These are phyloP conservation scores for Debaryomyces maramus DNA, from an alignment of 805 yeast genomes.

Conservation along the genomic window DNA sequence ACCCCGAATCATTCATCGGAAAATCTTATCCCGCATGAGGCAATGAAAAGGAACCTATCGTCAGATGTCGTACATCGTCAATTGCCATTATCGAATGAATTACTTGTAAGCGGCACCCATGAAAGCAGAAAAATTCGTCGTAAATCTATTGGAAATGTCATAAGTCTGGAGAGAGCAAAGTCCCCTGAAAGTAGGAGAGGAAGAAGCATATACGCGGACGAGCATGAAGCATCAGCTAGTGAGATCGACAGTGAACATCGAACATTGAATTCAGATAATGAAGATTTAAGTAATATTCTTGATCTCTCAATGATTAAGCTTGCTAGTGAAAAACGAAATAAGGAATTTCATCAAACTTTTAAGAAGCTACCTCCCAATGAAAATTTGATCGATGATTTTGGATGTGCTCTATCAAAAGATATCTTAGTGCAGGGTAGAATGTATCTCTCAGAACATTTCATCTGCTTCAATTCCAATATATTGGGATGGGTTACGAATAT, in stretches of 20 bases:
- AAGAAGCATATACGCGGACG: slow-evolving; percentile 6
- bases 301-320: slow-evolving; percentile 20
- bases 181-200: slow-evolving; percentile 2
- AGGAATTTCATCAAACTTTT: slow-evolving; percentile 61
- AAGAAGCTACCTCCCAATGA: slow-evolving; percentile 52
- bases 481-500: slow-evolving; percentile 66
- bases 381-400: slow-evolving; percentile 56
- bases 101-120: slow-evolving; percentile 14
- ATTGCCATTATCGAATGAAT: slow-evolving; percentile 15
- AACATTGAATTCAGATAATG: slow-evolving; percentile 6
- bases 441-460: slow-evolving; percentile 53
- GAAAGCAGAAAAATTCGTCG: slow-evolving; percentile 23
- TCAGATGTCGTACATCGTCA: slow-evolving; percentile 19
- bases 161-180: slow-evolving; percentile 10
- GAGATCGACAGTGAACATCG: slow-evolving; percentile 9
- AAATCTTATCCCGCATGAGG: slow-evolving; percentile 11
- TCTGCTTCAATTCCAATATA: slow-evolving; percentile 67
- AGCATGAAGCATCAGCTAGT: slow-evolving; percentile 10
- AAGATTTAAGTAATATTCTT: slow-evolving; percentile 14
- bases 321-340: slow-evolving; percentile 53
- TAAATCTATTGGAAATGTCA: slow-evolving; percentile 12
- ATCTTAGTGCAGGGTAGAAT: slow-evolving; percentile 67
- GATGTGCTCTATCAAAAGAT: slow-evolving; percentile 67
- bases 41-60: slow-evolving; percentile 12
- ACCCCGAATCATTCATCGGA: slow-evolving; percentile 21